A percentile compares a stretch with the other conserved stretches of the same genome.
phyloP scores from a whole-genome alignment of 2,329 filamentous ascomycete genomes.

The Paradendryphiella salina region DNA sequence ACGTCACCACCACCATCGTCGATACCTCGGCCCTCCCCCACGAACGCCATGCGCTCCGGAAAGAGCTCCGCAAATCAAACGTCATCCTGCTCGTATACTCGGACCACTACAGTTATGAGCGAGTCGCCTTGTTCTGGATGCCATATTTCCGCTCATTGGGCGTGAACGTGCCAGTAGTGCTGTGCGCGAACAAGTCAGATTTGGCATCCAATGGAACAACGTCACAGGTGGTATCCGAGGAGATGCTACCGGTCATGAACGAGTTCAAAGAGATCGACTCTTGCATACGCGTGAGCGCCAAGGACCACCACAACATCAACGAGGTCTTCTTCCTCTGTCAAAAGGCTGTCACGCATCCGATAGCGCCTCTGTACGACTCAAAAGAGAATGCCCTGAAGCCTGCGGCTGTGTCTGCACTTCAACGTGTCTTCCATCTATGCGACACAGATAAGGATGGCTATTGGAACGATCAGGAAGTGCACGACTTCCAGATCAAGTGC shows the following conservation, averaged over 20 bases:
- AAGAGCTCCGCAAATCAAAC: slow-evolving; percentile 95
- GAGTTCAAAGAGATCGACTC: slow-evolving; percentile 99
- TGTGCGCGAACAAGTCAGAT: slow-evolving; percentile 98
- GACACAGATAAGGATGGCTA: slow-evolving; percentile 96
- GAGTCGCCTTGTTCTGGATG: slow-evolving; percentile 97
- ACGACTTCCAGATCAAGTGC: slow-evolving; percentile 86
- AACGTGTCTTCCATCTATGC: slow-evolving; percentile 90
- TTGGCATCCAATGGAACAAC: slow-evolving; percentile 73
- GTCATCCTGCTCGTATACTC: slow-evolving; percentile 96
- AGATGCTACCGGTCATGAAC: slow-evolving; percentile 97
- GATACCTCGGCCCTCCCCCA: slow-evolving; percentile 95
- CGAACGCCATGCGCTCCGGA: slow-evolving; percentile 84
- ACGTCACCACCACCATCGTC: slow-evolving; percentile 96
- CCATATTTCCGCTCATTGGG: slow-evolving; percentile 95
- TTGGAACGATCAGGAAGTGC: slow-evolving; percentile 86
- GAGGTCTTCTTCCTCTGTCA: slow-evolving; percentile 96
- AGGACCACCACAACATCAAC: slow-evolving; percentile 91
- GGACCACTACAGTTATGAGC: slow-evolving; percentile 98
- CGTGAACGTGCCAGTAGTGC: slow-evolving; percentile 96
- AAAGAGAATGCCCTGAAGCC: slow-evolving; percentile 88
- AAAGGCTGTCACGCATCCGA: slow-evolving; percentile 95
- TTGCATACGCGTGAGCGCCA: slow-evolving; percentile 90
- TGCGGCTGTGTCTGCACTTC: slow-evolving; percentile 81
- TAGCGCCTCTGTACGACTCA: slow-evolving; percentile 93
- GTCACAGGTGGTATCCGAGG: slow-evolving; percentile 86